Conservation (phyloP, 2,329 filamentous ascomycete species). For the Fusarium sp. region DNA sequence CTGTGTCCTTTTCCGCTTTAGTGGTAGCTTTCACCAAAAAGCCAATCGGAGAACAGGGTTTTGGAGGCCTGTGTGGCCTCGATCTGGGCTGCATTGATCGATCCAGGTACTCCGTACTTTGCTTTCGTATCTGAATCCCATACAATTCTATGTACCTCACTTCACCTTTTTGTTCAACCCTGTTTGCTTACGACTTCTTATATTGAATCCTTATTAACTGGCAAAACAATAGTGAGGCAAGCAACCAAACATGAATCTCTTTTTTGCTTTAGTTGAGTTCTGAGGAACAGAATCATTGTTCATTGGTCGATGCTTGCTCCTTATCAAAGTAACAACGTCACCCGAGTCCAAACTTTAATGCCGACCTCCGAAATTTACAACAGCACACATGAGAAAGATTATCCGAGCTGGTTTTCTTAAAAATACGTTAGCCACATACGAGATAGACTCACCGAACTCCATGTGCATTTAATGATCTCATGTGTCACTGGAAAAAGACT, state of each 20-base stretch:
- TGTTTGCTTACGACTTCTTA: no score
- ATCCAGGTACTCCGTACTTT: not conserved
- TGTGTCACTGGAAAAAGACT: not conserved
- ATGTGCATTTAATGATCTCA: fast-evolving
- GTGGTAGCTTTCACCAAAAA: not conserved
- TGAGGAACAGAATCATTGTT: not conserved
- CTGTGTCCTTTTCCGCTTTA: constrained; percentile 28
- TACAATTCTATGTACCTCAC: no score
- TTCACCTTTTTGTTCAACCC: no score
- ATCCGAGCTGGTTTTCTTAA: not conserved
- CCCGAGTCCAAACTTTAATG: fast-evolving
- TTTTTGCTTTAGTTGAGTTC: not conserved
- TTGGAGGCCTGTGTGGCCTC: constrained; percentile 9
- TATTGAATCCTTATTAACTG: no score
- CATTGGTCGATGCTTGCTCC: not conserved
- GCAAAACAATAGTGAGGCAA: no score
- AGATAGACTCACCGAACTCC: not conserved
- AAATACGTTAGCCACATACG: not conserved
- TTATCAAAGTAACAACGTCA: fast-evolving
- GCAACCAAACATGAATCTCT: no score
- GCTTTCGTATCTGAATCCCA: fast-evolving
- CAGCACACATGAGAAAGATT: not conserved
- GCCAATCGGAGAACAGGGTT: constrained; percentile 34
- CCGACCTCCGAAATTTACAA: not conserved
- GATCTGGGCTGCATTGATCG: not conserved